These are phyloP conservation scores for Coemansia sp. DNA, from an alignment of 192 early-diverging fungal genomes.

Conservation along the genomic window DNA sequence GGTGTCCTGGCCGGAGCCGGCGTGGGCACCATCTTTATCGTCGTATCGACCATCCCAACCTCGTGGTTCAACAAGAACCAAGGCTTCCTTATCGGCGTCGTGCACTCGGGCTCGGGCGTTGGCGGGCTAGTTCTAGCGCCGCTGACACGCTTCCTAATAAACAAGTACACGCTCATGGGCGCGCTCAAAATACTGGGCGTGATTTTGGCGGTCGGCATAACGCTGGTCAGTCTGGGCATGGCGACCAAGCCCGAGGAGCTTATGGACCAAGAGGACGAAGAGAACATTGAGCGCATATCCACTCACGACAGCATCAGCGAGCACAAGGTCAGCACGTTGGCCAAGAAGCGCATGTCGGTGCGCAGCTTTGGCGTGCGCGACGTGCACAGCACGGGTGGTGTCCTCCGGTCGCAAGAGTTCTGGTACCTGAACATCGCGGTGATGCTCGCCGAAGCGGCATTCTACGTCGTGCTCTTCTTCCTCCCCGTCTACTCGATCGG, in stretches of 20 bases:
- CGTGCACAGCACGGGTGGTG: conserved; percentile 44
- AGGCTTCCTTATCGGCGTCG: conserved; percentile 49
- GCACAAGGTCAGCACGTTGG: conserved; percentile 31
- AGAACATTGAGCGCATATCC: conserved; percentile 35
- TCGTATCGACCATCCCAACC: conserved; percentile 50
- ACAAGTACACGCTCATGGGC: conserved; percentile 31
- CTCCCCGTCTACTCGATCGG: conserved; percentile 55
- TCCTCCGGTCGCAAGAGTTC: conserved; percentile 50
- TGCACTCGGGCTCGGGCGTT: conserved; percentile 51
- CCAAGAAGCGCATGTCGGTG: conserved; percentile 53
- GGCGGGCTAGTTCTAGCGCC: conserved; percentile 49
- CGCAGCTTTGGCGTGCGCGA: conserved; percentile 55
- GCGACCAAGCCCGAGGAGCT: conserved; percentile 52
- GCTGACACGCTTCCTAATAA: conserved; percentile 46
- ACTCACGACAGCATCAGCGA: conserved; percentile 28
- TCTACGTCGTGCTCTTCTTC: conserved; percentile 49
- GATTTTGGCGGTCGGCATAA: conserved; percentile 28
- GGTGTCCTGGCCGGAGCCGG: conserved; percentile 44
- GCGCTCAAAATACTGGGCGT: conserved; percentile 46
- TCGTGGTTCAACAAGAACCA: conserved; percentile 55
- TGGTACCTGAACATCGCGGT: conserved; percentile 53
- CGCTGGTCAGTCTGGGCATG: conserved; percentile 48
- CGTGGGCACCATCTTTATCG: conserved; percentile 48
- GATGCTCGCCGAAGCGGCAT: conserved; percentile 52
- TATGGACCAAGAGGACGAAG: conserved; percentile 45